Evolutionary conservation across 495 filamentous ascomycete species (phyloP), one percentile per base, ranked within the genome.

Genomic region (Tuber borchii): DNA sequence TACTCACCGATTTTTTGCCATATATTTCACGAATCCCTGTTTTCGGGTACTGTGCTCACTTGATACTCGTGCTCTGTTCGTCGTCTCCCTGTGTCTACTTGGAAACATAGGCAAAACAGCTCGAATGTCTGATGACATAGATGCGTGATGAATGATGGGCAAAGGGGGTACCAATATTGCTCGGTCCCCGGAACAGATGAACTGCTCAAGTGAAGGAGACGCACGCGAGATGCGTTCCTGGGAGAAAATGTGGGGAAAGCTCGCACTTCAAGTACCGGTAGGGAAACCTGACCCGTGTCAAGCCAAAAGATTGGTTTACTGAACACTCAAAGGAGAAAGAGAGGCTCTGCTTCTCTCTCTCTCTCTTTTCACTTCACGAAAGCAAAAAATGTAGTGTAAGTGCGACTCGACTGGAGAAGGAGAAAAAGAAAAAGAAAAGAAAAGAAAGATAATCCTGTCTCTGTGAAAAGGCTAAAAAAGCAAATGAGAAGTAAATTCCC

Each of bases 401-500:
- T 40, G 39, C 5, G 39, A 4, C 39, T 40, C 39, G n/a, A 22
- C 26, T 31, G 3, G 51, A 31, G 2, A 3, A 9, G 12, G 3
- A 12, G 4, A 34, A 19, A 2, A 43, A 39, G 65, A 26, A 31
- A 34, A 68, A 70, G 2, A 7, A 43, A 37, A 69, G 46, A 44
- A 76, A 72, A 72, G 31, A 6, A 12, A 43, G 39, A 43, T 43
- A 43, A 43, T 40, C 39, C 39, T 40, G 39, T 40, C 39, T 40
- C 3, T 2, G 39, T 6, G 39, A 40, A 43, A 43, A 43, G 42
- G 1, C 37, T 31, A 17, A 70, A 72, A 78, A 79, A 75, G 77
- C 70, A 79, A 79, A 72, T 68, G 56, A 3, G 26, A 65, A 65
- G 19, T 65, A 34, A 65, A 65, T 65, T 19, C 12, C 26, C 14